Base-by-base conservation (phyloP, 768 basidiomycete species). In the Tulasnella sp. region DNA sequence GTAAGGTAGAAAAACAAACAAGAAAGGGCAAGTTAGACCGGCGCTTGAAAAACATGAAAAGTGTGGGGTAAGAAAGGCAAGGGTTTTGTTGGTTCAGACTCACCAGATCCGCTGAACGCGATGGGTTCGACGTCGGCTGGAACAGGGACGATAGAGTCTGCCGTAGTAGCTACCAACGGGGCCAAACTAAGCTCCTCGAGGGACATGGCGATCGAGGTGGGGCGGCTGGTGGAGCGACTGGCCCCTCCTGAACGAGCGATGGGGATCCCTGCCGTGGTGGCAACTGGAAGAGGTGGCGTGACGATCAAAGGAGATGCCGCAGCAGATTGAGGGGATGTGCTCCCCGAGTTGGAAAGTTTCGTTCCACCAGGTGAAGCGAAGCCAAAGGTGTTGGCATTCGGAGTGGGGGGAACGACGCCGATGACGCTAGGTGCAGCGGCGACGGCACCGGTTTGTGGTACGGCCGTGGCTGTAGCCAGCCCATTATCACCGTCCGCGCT, bases 41-140 rank as follows among this genome's bases (percentile, higher is more conserved):
- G 52, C 4, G 52, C n/a, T n/a, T n/a, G 24, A 52, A 52, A 52
- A n/a, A 52, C 5, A 52, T 1, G 3, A 52, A 52, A 52, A 52
- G 52, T 52, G 52, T 7, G 52, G 52, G 52, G 52, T 52, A 72
- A 16, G 34, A 40, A 40, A 40, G 71, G 71, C 24, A 12, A 72
- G 36, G 40, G 36, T 27, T 72, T 36, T 18, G 19, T 14, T 5
- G 8, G 3, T 34, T 71, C 68, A 71, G 31, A 79, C 78, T 71
- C 78, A 79, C 73, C 71, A 74, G 42, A 31, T 44, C 71, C 71
- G 36, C 73, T 79, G 68, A 79, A 56, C 34, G 76, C 76, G 76
- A 77, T 58, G 27, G 76, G 76, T 52, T 77, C 76, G 56, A 77
- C 76, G 56, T 77, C 76, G n/a, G 78, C 18, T 27, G 78, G 78